Base-by-base conservation (phyloP, 1,284 basidiomycete genomes). In the Irpex sp. region DNA sequence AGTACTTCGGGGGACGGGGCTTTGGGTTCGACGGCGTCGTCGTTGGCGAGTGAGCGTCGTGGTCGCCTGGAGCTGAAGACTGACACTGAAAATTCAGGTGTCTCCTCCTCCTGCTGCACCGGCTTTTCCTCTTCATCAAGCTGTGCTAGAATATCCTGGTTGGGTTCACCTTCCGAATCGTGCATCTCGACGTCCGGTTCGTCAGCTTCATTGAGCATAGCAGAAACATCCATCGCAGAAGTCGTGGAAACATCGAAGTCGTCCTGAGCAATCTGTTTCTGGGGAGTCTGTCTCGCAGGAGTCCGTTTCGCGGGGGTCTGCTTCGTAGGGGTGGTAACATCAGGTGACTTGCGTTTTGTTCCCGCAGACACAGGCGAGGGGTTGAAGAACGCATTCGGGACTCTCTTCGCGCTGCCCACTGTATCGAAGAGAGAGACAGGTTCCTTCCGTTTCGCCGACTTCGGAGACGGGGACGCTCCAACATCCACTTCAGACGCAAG, bases 371-470 rank as follows among this genome's bases (percentile, higher is more conserved):
- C 39, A 6, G 72, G 61, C 4, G 83, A 78, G 0, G 84, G 84
- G 47, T 78, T 76, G 68, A 83, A 87, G 68, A 88, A 88, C 4
- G 86, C 86, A 65, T 87, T 88, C 37, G 75, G 77, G 2, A 77
- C 75, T 49, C 74, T 74, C 59, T 78, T 79, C 1, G 85, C 84
- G 21, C 78, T 78, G 14, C 76, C 77, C 2, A 69, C 61, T 5
- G 70, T 69, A 1, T 78, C 78, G 56, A 85, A 82, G 10, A 80
- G 71, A n/a, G 83, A 85, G 55, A 63, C 57, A 63, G 68, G 58
- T 61, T 67, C 45, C 57, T 10, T 28, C 36, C 28, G 57, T 35
- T 21, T 42, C 45, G 28, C 28, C 6, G 28, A 33, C 28, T 33
- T 33, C 28, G 28, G 28, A 7, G 28, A 7, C 6, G 28, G 28